Base-by-base conservation (phyloP, 2,329 filamentous ascomycete species). In the Myriangium duriaei region DNA sequence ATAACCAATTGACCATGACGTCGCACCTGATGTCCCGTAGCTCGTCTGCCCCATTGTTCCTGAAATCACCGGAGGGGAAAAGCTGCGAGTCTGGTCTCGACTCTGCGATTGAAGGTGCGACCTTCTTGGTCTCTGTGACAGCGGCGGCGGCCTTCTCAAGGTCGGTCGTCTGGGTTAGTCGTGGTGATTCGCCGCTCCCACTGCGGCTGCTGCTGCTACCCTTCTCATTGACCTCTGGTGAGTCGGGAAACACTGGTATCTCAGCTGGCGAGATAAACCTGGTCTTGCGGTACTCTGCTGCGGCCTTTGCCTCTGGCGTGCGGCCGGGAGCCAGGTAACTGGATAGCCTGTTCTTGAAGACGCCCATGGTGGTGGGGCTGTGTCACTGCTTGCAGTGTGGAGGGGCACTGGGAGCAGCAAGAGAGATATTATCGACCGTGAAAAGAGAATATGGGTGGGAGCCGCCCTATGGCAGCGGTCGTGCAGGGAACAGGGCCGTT, bases 1-100 rank as follows among this genome's bases (percentile, higher is more conserved):
- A 71, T 2, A 79, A 62, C 65, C 69, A 78, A 47, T 70, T 75
- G 48, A 73, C 73, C 64, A 76, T 72, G 45, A 79, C 68, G 51
- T 78, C 71, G 46, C 62, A 65, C 51, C 72, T 74, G 50, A 75
- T 65, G 42, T 73, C 67, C 33, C 62, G 52, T 33, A 72, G 55
- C 30, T 61, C 63, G 21, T 69, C 64, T 35, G 57, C 55, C 19
- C 57, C 47, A 4, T 49, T 49, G 55, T 67, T 59, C 16, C 56
- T 51, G 42, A 52, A 57, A 26, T 58, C 54, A 28, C 53, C 52
- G 14, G 34, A 39, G 2, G 57, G 56, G 37, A 55, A 56, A n/a
- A n/a, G 7, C 7, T 58, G 44, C 4, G 59, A 62, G 9, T 42
- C 49, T 34, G 57, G 57, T 37, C 56, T 42, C 29, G 57, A 59